Conservation (phyloP, 768 basidiomycete genomes). For the Tricholoma matsutake region DNA sequence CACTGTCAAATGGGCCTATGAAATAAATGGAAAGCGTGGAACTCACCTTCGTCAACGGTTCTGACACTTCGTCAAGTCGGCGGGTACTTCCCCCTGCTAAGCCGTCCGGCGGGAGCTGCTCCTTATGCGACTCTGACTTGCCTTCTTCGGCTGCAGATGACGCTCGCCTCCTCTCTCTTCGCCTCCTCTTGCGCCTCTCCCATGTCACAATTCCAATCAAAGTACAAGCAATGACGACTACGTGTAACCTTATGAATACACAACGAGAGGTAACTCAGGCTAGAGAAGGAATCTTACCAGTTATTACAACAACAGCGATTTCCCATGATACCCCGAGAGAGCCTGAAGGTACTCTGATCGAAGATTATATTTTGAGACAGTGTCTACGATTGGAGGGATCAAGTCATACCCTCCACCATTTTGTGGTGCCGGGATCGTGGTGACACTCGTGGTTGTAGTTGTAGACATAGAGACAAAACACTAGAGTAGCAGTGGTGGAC, state of each 20-base stretch:
- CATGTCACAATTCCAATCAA: slow-evolving; percentile 24
- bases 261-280: too few species aligned
- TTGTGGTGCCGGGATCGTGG: background rate
- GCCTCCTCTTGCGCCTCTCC: slow-evolving; percentile 17
- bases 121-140: background rate
- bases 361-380: background rate
- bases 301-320: slow-evolving; percentile 31
- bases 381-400: background rate
- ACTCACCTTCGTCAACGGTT: background rate
- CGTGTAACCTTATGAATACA: background rate
- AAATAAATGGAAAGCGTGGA: background rate
- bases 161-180: background rate
- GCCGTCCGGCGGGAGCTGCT: background rate
- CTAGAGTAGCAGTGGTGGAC: too few species aligned
- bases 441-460: background rate
- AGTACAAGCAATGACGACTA: slow-evolving; percentile 24
- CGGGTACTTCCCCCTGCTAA: background rate
- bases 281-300: slow-evolving; percentile 23
- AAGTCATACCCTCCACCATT: background rate
- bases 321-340: slow-evolving; percentile 38
- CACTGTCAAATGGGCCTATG: background rate
- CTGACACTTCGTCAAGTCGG: background rate
- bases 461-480: background rate
- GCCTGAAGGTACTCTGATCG: slow-evolving; percentile 25
- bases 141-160: background rate